These are phyloP conservation scores for Aspergillus uvarum DNA, from an alignment of 2,329 filamentous ascomycete genomes.

Conservation along the genomic window DNA sequence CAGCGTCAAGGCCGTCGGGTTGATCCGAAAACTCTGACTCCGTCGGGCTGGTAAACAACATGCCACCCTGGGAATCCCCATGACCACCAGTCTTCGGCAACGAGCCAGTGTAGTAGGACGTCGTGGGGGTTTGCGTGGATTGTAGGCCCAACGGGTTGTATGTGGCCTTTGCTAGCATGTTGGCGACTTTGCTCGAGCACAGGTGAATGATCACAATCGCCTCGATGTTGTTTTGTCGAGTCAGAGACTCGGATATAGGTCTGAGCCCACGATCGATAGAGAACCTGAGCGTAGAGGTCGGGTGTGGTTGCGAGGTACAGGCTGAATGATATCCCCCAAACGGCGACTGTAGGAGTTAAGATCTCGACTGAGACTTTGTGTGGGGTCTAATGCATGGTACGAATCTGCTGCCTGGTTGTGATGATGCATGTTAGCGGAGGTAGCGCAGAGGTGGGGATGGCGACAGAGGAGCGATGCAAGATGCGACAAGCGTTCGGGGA, in stretches of 20 bases:
- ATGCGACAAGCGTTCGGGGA: constrained; percentile 3
- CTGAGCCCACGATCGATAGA: not conserved
- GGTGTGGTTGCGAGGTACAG: not conserved
- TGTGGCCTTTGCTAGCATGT: constrained; percentile 44
- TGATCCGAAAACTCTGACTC: constrained; percentile 87
- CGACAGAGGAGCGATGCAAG: not conserved
- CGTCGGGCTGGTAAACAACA: constrained; percentile 73
- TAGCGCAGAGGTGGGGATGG: not conserved
- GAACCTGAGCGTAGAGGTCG: not conserved
- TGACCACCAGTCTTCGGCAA: constrained; percentile 31
- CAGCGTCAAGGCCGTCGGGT: constrained; percentile 69
- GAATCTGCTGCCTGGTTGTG: not conserved
- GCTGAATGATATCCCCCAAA: constrained; percentile 1
- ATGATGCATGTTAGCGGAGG: not conserved
- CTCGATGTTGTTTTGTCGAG: not conserved
- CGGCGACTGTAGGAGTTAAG: not conserved
- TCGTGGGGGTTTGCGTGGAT: constrained; percentile 36
- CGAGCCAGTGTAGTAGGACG: constrained; percentile 31
- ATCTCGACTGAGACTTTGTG: not conserved
- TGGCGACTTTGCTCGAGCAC: not conserved
- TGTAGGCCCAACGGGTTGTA: constrained; percentile 36
- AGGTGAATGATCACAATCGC: not conserved
- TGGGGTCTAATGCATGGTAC: constrained; percentile 12
- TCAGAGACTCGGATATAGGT: not conserved
- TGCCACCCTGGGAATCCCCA: constrained; percentile 34